These are phyloP conservation scores for Fistulifera solaris DNA, from an alignment of 108 stramenopile species.

Conservation along the genomic window DNA sequence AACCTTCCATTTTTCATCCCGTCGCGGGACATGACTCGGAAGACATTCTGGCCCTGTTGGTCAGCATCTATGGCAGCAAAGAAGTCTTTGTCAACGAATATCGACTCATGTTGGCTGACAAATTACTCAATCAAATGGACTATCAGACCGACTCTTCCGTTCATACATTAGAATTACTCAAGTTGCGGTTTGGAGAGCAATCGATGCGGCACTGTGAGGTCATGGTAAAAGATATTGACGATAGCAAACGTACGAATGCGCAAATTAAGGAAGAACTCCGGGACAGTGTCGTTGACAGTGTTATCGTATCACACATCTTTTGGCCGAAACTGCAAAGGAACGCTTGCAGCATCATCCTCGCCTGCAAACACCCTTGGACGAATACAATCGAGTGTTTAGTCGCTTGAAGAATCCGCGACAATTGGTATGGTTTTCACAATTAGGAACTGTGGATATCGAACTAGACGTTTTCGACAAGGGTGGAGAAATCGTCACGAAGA, in stretches of 20 bases:
- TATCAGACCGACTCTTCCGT: slow-evolving; percentile 91
- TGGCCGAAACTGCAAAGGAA: slow-evolving; percentile 90
- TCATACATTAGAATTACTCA: slow-evolving; percentile 91
- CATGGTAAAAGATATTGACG: slow-evolving; percentile 96
- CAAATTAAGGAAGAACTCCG: slow-evolving; percentile 33
- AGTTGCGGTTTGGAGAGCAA: slow-evolving; percentile 90
- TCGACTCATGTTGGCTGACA: slow-evolving; percentile 92
- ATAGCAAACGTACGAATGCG: slow-evolving; percentile 84
- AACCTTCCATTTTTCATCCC: slow-evolving; percentile 46
- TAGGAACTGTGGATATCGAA: slow-evolving; percentile 85
- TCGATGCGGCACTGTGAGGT: slow-evolving; percentile 93
- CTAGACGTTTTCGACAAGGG: slow-evolving; percentile 76
- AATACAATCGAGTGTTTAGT: slow-evolving; percentile 62
- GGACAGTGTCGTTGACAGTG: slow-evolving; percentile 53
- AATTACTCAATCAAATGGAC: slow-evolving; percentile 74
- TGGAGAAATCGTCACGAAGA: slow-evolving; percentile 38
- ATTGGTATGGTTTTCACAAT: slow-evolving; percentile 78
- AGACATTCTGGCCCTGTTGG: slow-evolving; percentile 93
- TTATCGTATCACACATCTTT: slow-evolving; percentile 90
- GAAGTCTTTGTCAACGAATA: slow-evolving; percentile 97
- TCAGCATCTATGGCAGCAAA: slow-evolving; percentile 97
- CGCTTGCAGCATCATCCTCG: slow-evolving; percentile 77
- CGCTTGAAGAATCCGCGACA: slow-evolving; percentile 89
- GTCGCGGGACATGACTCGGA: background rate
- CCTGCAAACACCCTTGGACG: slow-evolving; percentile 54